Evolutionary conservation across 1,139 yeast genomes (phyloP), one percentile per base, ranked within the genome.

Genomic region (Nakaseomyces glabratus): DNA sequence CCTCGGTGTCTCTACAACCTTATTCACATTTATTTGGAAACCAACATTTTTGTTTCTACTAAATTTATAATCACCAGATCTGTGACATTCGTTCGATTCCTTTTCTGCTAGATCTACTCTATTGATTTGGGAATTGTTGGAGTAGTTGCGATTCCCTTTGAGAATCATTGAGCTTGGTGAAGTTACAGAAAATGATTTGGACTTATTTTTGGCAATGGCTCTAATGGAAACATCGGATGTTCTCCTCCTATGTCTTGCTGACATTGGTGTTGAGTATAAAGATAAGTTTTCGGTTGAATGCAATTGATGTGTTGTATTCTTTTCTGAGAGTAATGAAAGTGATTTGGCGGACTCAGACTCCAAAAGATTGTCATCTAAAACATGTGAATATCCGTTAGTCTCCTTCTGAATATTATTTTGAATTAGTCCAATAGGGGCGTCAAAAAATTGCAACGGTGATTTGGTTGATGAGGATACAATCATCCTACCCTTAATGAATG

Each of bases 401-500:
- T 28, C 32, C 8, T 20, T 28, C 2, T 17, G 6, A 13, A 10
- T 12, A 9, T 26, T 11, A 22, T 31, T 21, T 17, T 31, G 28
- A 10, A 31, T 31, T n/a, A 47, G 25, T 14, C 43, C 48, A 20
- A 37, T 36, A 4, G 44, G 28, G 15, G 20, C 34, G n/a, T 39
- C 41, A 7, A 21, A 34, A 31, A 53, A 48, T 35, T 51, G 55
- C 20, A 55, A 37, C 2, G 58, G 55, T 34, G 49, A 54, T 20
- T 44, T 52, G 8, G 49, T 47, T 2, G 51, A 42, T 1, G 58
- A 44, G 6, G 52, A 48, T 10, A 66, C 61, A 7, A 82, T 71
- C 21, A 82, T 63, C 38, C 85, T 64, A 4, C 93, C 78, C 42
- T 90, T 68, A 38, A 86, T 59, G 7, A 61, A 54, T 15, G 77